These are phyloP conservation scores for Coniochaeta hoffmannii DNA, from an alignment of 2,329 filamentous ascomycete species.

Conservation along the genomic window DNA sequence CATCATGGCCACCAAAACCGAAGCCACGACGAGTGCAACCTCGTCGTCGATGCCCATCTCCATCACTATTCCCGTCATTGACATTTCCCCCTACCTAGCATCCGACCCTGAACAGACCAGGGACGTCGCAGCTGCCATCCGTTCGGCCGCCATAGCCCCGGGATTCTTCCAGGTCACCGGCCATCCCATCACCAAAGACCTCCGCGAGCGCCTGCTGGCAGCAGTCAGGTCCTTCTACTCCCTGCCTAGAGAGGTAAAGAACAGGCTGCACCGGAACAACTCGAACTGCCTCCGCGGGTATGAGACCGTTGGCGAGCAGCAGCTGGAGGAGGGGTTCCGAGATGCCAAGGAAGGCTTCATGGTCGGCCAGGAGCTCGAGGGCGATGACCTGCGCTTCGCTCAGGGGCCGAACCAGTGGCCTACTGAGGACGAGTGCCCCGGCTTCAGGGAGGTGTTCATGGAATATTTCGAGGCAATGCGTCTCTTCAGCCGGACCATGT, in stretches of 20 bases:
- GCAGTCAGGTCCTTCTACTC: constrained; percentile 20
- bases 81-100: constrained; percentile 17
- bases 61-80: constrained; percentile 18
- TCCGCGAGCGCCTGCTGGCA: constrained; percentile 19
- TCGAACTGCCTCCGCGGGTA: constrained; percentile 19
- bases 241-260: constrained; percentile 21
- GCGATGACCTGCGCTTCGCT: constrained; percentile 11
- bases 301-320: constrained; percentile 16
- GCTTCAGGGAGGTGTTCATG: constrained; percentile 16
- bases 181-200: constrained; percentile 19
- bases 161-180: constrained; percentile 28
- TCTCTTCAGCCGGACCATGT: constrained; percentile 16
- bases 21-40: background rate
- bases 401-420: constrained; percentile 24
- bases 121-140: constrained; percentile 11
- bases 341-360: constrained; percentile 27
- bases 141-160: constrained; percentile 14
- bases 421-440: constrained; percentile 14
- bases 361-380: constrained; percentile 17
- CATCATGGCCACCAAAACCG: background rate
- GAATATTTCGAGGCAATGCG: constrained; percentile 17
- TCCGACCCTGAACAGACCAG: constrained; percentile 8
- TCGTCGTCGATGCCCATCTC: background rate
- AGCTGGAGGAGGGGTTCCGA: constrained; percentile 15
- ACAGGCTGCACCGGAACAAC: constrained; percentile 11